These are phyloP conservation scores for Forsythia viridissima DNA, from an alignment of 257 asterid species.

Conservation along the genomic window DNA sequence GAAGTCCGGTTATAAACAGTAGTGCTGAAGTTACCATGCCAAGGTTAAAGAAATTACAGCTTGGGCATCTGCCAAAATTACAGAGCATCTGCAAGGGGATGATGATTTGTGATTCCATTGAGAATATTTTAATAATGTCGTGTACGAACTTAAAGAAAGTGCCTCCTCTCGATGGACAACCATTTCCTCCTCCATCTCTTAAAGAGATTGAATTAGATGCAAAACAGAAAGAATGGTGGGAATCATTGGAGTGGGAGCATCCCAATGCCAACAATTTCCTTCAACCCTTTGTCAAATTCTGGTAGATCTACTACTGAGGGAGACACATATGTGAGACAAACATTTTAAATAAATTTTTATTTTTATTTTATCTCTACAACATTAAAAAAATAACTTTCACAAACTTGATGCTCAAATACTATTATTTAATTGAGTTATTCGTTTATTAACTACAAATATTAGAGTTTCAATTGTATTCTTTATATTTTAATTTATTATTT, in stretches of 20 bases:
- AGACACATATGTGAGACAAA: too few relatives aligned
- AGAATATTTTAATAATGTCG: background rate
- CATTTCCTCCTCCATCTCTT: constrained; percentile 15
- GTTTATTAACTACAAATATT: too few relatives aligned
- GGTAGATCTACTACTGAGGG: too few relatives aligned
- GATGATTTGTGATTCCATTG: constrained; percentile 26
- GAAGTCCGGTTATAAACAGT: background rate
- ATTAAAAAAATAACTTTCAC: too few relatives aligned
- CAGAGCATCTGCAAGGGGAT: constrained; percentile 20
- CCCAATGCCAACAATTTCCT: constrained; percentile 19
- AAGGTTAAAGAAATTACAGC: background rate
- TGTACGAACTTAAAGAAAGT: background rate
- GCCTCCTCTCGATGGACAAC: constrained; percentile 16
- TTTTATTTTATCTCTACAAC: too few relatives aligned
- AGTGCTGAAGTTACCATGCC: constrained; percentile 11
- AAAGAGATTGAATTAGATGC: constrained; percentile 11
- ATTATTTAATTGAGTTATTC: too few relatives aligned
- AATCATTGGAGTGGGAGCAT: constrained; percentile 29
- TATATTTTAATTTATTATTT: too few relatives aligned
- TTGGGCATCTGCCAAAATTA: constrained; percentile 23
- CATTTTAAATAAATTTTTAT: too few relatives aligned
- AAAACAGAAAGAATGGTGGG: constrained; percentile 28
- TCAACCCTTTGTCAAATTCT: background rate
- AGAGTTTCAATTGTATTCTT: too few relatives aligned
- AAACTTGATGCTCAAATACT: too few relatives aligned